These are phyloP conservation scores for Apiospora phragmitis DNA, from an alignment of 2,329 filamentous ascomycete species.

Conservation along the genomic window DNA sequence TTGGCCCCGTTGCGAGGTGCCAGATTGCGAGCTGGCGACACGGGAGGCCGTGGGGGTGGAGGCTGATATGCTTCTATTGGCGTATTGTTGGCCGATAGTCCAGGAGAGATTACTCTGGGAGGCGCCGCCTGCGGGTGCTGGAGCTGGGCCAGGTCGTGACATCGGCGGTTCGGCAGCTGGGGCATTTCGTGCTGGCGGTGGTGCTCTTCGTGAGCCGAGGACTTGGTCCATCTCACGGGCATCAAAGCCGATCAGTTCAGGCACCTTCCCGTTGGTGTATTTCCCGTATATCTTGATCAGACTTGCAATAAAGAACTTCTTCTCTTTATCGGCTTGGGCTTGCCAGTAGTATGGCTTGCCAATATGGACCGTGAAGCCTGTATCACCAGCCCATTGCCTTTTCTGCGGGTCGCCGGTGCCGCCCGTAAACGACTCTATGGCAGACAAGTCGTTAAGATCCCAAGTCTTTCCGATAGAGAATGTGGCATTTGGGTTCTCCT, in stretches of 20 bases:
- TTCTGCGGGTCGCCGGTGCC: constrained; percentile 55
- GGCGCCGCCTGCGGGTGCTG: background rate
- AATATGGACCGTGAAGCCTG: constrained; percentile 84
- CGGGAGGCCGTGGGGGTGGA: constrained; percentile 19
- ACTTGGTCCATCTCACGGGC: constrained; percentile 75
- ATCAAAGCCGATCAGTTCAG: constrained; percentile 81
- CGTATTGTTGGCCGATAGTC: constrained; percentile 11
- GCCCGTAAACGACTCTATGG: constrained; percentile 79
- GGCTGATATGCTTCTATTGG: constrained; percentile 24
- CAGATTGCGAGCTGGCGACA: constrained; percentile 30
- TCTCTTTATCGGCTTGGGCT: constrained; percentile 89
- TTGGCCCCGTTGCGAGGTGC: constrained; percentile 41
- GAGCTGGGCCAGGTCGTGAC: constrained; percentile 20
- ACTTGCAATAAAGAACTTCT: constrained; percentile 97
- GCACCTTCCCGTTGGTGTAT: constrained; percentile 84
- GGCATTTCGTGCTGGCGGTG: constrained; percentile 20
- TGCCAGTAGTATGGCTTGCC: constrained; percentile 98
- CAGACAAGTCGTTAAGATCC: constrained; percentile 86
- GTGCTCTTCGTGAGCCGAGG: constrained; percentile 55
- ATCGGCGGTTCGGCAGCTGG: constrained; percentile 23
- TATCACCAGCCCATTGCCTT: constrained; percentile 77
- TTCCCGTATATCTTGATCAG: constrained; percentile 95
- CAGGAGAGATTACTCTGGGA: constrained; percentile 7
- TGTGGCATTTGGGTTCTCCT: constrained; percentile 89
- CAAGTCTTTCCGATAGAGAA: constrained; percentile 99